Evolutionary conservation across 495 filamentous ascomycete species (phyloP).

Genomic region (Aspergillus carlsbadensis): DNA sequence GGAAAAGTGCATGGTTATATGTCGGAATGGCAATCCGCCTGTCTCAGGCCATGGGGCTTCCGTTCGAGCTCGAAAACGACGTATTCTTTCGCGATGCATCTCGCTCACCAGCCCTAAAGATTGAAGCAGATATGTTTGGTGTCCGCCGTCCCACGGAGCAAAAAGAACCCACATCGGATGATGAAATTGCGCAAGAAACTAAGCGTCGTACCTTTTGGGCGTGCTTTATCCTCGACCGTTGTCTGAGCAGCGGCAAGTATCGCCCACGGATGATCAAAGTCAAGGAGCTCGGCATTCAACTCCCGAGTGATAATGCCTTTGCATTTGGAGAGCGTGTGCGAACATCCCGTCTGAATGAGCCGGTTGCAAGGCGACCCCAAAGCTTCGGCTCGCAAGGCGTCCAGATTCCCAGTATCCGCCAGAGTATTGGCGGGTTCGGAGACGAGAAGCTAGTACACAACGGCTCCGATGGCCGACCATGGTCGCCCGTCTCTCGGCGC

Average conservation of each 20-base stretch:
- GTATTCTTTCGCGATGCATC: conserved; percentile 39
- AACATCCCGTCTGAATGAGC: conserved; percentile 43
- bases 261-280: conserved; percentile 67
- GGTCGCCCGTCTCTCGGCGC: conserved; percentile 54
- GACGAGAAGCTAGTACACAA: conserved; percentile 40
- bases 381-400: conserved; percentile 45
- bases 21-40: conserved; percentile 75
- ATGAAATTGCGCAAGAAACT: conserved; percentile 70
- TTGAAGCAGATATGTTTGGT: conserved; percentile 47
- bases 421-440: conserved; percentile 39
- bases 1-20: conserved; percentile 74
- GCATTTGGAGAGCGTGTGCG: conserved; percentile 49
- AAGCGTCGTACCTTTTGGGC: conserved; percentile 83
- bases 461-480: conserved; percentile 36
- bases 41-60: conserved; percentile 68
- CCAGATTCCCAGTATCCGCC: conserved; percentile 48
- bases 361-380: conserved; percentile 35
- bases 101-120: conserved; percentile 39
- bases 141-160: conserved; percentile 31
- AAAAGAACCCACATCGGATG: conserved; percentile 47
- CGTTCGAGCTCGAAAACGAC: conserved; percentile 59
- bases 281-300: conserved; percentile 58
- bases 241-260: conserved; percentile 73
- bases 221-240: conserved; percentile 79
- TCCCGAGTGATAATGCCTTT: conserved; percentile 50